Evolutionary conservation across 2,329 filamentous ascomycete genomes (phyloP), one percentile per base, ranked within the genome.

Genomic region (Orbilia javanica): DNA sequence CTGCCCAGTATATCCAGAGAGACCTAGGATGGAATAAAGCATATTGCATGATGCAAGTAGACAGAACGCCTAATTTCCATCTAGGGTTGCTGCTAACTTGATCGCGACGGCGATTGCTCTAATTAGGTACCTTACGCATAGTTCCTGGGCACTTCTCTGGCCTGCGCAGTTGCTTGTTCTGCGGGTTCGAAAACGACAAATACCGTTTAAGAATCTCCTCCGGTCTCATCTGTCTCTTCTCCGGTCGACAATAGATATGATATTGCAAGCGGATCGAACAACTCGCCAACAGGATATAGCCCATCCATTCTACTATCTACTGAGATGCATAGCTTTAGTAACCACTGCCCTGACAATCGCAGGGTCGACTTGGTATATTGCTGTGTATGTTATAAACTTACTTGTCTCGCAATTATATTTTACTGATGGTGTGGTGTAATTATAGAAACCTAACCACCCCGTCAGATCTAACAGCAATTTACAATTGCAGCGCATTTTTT

Each of bases 401-500:
- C 3, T 5, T 6, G 20, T 20, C 15, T n/a, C 18, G 3, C 20
- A 62, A 11, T 7, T 29, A 2, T 11, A 36, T 20, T 7, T 55
- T 42, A 36, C 57, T 70, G 42, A 69, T 13, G 5, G 27, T 10
- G 29, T 25, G 20, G 34, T 8, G 20, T 44, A 36, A 55, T 2
- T 74, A 22, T 18, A 78, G 74, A 11, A 93, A 93, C 84, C 86
- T 97, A 87, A 99, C 96, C 0, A 97, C 93, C 2, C 92, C 96
- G 1, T 94, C 92, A 80, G 96, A 99, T 84, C 85, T 99, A 81
- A 99, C 96, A 0, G 96, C 96, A 67, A 99, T 99, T 82, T 99
- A 99, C 88, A 99, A 99, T 85, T 99, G 96, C 87, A 97, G 93
- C 66, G 95, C 96, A 74, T 99, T 99, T 85, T 99, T 99, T 84